Percentiles rank a stretch among this genome's conserved stretches.
Conservation (phyloP, 202 grass and related monocot species). For the Carex sylvatica region DNA sequence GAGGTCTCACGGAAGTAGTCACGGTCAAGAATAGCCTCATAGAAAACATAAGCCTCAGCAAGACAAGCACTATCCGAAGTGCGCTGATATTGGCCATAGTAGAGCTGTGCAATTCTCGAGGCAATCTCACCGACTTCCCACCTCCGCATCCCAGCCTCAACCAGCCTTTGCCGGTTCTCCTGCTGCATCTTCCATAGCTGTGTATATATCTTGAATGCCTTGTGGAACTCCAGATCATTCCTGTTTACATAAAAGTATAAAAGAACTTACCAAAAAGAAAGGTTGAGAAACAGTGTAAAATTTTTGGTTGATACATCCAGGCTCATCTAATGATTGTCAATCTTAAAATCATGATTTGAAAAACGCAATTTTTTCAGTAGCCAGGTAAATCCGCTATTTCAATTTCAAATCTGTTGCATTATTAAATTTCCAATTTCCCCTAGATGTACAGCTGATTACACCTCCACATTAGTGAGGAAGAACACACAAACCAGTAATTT, state of each 20-base stretch:
- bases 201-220: slow-evolving; percentile 91
- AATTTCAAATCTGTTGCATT: background rate
- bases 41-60: slow-evolving; percentile 89
- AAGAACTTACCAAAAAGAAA: background rate
- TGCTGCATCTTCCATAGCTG: slow-evolving; percentile 88
- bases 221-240: slow-evolving; percentile 65
- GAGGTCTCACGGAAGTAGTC: slow-evolving; percentile 69
- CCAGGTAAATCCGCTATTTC: background rate
- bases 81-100: slow-evolving; percentile 93
- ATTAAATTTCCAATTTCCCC: background rate
- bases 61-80: slow-evolving; percentile 70
- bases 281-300: background rate
- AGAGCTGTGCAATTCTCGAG: slow-evolving; percentile 83
- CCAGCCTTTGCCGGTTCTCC: slow-evolving; percentile 73
- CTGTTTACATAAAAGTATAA: slow-evolving; percentile 6
- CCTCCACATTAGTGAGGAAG: background rate
- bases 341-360: background rate
- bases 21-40: slow-evolving; percentile 84
- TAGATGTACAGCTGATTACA: background rate
- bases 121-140: slow-evolving; percentile 94
- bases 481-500: background rate
- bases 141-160: slow-evolving; percentile 71
- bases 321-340: background rate
- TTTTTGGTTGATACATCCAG: background rate
- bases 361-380: background rate